Conservation (phyloP, 345 rosid genomes). For the Rhodamnia argentea region DNA sequence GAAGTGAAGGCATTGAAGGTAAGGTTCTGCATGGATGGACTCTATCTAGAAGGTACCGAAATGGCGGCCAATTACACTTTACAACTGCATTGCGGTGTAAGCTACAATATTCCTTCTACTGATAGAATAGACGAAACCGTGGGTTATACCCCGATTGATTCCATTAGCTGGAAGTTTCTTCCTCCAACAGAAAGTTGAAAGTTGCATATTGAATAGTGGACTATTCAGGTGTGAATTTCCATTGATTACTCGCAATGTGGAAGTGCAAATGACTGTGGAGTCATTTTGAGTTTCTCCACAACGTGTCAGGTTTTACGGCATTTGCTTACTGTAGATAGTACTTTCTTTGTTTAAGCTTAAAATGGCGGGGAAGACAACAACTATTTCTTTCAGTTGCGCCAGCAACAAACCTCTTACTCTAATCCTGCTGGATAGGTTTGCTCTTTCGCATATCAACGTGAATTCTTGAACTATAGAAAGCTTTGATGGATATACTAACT, state of each 20-base stretch:
- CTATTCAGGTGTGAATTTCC: background rate
- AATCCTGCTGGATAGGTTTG: background rate
- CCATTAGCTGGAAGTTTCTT: background rate
- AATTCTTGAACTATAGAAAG: background rate
- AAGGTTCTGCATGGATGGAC: background rate
- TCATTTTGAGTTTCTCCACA: background rate
- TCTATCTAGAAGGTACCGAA: background rate
- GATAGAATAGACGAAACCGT: background rate
- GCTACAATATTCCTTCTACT: background rate
- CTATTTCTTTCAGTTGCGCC: background rate
- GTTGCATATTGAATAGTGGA: background rate
- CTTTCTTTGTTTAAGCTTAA: background rate
- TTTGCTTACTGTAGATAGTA: background rate
- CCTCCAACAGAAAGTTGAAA: background rate
- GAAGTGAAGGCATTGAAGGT: slow-evolving; percentile 7
- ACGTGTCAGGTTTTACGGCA: background rate
- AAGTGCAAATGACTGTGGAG: background rate
- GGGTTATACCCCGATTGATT: background rate
- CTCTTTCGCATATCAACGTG: background rate
- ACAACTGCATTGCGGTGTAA: background rate
- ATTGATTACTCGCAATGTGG: background rate
- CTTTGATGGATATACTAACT: background rate
- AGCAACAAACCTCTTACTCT: background rate
- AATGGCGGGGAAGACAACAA: background rate
- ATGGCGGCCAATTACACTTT: background rate